Evolutionary conservation across 192 early-diverging fungal genomes (phyloP).

Genomic region (Coemansia sp.): DNA sequence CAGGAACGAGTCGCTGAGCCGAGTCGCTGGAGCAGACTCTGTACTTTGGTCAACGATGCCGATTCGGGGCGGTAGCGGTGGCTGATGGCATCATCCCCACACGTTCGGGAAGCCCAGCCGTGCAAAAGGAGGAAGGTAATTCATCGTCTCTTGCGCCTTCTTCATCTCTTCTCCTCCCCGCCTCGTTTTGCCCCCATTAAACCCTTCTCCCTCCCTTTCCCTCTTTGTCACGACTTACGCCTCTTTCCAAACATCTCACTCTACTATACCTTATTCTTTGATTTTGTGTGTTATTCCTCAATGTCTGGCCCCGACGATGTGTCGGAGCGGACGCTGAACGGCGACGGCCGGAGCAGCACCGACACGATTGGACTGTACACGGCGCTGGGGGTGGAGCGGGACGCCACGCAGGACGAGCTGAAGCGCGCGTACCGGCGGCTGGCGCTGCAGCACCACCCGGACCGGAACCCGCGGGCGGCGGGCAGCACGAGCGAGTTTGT

Average conservation of each 20-base stretch:
- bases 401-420: constrained; percentile 70
- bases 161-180: not conserved
- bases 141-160: too few relatives aligned
- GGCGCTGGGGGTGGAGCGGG: constrained; percentile 70
- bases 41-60: not conserved
- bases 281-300: too few relatives aligned
- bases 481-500: constrained; percentile 75
- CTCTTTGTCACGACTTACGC: not conserved
- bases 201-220: not conserved
- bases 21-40: too few relatives aligned
- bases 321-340: constrained; percentile 29
- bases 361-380: constrained; percentile 79
- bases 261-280: too few relatives aligned
- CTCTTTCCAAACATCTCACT: not conserved
- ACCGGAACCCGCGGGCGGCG: constrained; percentile 74
- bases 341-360: constrained; percentile 5
- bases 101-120: not conserved
- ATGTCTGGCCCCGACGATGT: constrained; percentile 20
- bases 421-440: constrained; percentile 78
- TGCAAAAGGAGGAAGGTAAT: too few relatives aligned
- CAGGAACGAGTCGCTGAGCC: too few relatives aligned
- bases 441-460: constrained; percentile 88
- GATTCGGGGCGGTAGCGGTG: not conserved
- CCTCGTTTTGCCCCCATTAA: not conserved
- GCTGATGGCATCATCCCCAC: not conserved